phyloP scores from a whole-genome alignment of 768 basidiomycete genomes.

The Trametes gibbosa region DNA sequence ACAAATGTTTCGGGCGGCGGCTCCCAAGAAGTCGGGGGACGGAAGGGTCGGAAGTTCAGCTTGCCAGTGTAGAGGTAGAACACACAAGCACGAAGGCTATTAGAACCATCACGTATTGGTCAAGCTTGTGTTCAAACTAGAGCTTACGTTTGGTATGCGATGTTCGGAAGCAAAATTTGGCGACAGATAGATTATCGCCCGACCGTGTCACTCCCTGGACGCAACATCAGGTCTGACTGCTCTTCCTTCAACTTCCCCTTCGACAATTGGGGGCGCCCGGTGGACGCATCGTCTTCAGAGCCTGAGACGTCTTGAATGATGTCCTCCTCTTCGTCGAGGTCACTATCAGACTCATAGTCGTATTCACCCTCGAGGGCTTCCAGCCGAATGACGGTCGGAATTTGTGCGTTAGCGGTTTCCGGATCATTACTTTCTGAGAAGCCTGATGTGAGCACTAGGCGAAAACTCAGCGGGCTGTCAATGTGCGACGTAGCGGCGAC shows the following conservation, averaged over 20 bases:
- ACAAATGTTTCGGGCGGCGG: not conserved
- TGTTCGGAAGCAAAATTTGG: slow-evolving; percentile 15
- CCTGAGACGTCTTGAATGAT: not conserved
- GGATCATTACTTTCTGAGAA: slow-evolving; percentile 15
- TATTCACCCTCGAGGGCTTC: slow-evolving; percentile 13
- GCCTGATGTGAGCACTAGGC: slow-evolving; percentile 18
- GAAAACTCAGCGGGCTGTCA: not conserved
- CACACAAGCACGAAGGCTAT: slow-evolving; percentile 38
- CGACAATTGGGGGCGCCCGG: too few species aligned
- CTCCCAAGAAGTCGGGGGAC: slow-evolving; percentile 16
- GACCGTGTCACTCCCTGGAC: too few species aligned
- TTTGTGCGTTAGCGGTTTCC: not conserved
- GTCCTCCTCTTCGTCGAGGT: slow-evolving; percentile 22
- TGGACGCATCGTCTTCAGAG: not conserved
- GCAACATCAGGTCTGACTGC: too few species aligned
- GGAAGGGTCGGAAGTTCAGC: slow-evolving; percentile 33
- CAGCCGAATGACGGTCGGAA: not conserved
- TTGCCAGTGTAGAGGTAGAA: slow-evolving; percentile 40
- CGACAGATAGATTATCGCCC: not conserved
- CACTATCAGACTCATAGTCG: slow-evolving; percentile 26
- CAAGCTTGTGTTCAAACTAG: not conserved
- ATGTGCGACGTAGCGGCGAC: not conserved
- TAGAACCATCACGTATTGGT: not conserved
- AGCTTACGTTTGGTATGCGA: slow-evolving; percentile 22
- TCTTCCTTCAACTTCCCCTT: too few species aligned